These are phyloP conservation scores for Linanthus parryae DNA, from an alignment of 148 eudicot genomes.

Conservation along the genomic window DNA sequence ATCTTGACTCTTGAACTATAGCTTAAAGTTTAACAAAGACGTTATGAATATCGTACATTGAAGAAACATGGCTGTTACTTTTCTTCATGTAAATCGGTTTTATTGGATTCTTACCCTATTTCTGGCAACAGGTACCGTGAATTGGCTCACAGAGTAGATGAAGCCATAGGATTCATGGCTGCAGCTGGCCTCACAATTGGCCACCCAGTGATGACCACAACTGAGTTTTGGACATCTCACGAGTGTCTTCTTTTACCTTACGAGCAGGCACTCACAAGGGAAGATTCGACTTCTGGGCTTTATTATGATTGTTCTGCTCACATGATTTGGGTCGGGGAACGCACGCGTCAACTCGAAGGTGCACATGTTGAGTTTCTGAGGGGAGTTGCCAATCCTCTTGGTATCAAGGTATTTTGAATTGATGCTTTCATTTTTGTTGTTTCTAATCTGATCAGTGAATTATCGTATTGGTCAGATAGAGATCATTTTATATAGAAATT, in stretches of 20 bases:
- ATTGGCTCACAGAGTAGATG: slow-evolving; percentile 61
- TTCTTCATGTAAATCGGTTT: no score
- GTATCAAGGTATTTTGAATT: slow-evolving; percentile 45
- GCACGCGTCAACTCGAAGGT: slow-evolving; percentile 70
- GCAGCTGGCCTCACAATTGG: slow-evolving; percentile 58
- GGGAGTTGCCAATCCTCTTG: slow-evolving; percentile 65
- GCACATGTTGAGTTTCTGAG: slow-evolving; percentile 66
- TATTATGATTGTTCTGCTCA: slow-evolving; percentile 72
- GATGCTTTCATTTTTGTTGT: neutral
- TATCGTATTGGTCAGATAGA: no score
- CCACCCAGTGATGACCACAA: slow-evolving; percentile 58
- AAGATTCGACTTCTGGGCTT: slow-evolving; percentile 62
- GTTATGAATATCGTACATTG: no score
- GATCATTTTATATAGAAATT: no score
- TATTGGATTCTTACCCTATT: neutral
- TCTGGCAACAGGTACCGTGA: slow-evolving; percentile 47
- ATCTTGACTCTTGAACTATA: no score
- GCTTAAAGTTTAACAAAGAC: no score
- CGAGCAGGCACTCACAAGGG: slow-evolving; percentile 69
- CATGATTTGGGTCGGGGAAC: slow-evolving; percentile 77
- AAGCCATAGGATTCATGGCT: slow-evolving; percentile 73
- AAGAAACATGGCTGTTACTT: no score
- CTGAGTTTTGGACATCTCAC: slow-evolving; percentile 74
- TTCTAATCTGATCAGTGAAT: no score
- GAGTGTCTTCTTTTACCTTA: slow-evolving; percentile 71